phyloP scores from a whole-genome alignment of 306 rosid species.

The Cyclanthera cordifolia region DNA sequence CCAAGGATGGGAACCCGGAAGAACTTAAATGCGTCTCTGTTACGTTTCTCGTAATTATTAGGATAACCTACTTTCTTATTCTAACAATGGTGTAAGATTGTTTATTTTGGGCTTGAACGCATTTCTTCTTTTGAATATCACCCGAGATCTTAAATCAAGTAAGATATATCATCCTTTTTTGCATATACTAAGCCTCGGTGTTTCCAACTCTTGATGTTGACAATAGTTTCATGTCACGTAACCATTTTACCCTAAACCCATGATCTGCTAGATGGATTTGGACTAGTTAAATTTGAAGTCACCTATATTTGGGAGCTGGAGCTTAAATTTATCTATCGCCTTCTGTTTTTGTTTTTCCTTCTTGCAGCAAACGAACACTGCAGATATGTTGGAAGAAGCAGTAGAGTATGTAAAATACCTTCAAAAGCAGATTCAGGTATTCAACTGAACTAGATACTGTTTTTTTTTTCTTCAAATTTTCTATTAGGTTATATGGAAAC shows the following conservation, averaged over 20 bases:
- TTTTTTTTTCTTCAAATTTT: not conserved
- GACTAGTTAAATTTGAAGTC: not conserved
- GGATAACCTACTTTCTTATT: not conserved
- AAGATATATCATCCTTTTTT: not conserved
- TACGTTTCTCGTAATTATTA: not conserved
- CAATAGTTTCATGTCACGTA: not conserved
- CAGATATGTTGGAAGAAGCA: conserved; percentile 87
- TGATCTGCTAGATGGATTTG: not conserved
- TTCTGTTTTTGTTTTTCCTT: not conserved
- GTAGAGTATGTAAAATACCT: conserved; percentile 81
- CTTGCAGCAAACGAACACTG: conserved; percentile 88
- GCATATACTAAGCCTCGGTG: not conserved
- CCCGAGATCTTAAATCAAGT: not conserved
- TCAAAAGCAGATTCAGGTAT: conserved; percentile 82
- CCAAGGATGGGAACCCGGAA: not conserved
- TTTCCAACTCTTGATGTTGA: not conserved
- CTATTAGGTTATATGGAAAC: not conserved
- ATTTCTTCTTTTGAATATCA: not conserved
- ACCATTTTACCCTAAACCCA: not conserved
- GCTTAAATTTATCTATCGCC: not conserved
- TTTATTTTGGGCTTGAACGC: not conserved
- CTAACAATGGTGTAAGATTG: not conserved
- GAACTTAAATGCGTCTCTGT: not conserved
- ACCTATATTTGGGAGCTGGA: not conserved
- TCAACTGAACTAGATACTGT: not conserved